Base-by-base conservation (phyloP, 1,139 yeast species). In the Blastobotrys serpentis region DNA sequence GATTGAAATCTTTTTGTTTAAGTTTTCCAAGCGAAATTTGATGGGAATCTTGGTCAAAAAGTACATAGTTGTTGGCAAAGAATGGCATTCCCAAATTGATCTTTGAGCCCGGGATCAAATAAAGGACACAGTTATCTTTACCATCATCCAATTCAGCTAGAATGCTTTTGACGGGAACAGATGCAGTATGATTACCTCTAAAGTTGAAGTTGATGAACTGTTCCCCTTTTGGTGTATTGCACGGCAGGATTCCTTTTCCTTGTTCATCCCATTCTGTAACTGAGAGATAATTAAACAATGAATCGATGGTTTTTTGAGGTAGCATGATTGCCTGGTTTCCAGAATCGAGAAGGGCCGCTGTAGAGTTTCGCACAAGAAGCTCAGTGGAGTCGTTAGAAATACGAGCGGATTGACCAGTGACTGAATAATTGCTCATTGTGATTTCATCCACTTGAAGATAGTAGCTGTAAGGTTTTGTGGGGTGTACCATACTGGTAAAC, bases 1-100 rank as follows among this genome's bases (percentile, higher is more conserved):
- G 50, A 11, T 52, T 42, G 10, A 56, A 44, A 11, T 47, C 55
- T 26, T 50, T 48, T 13, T 49, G 51, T 40, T 44, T 50, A 10
- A 79, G 84, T 55, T 76, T 83, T 2, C 88, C 94, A 47, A 86
- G 51, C 1, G 81, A 78, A 23, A 86, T 71, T 57, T 80, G 78
- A 46, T 69, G 53, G 1, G 52, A 73, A 5, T 78, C 83, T 52
- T 78, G 69, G 60, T 81, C 82, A 51, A 72, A 81, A 18, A 79
- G 83, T 44, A 77, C 70, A 56, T 81, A 81, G 13, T 77, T 78
- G 53, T 68, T 69, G 50, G 81, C 68, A 53, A 81, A 68, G 54
- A 81, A 72, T 42, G 77, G 74, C 60, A 79, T 84, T 6, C 86
- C 86, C 32, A 78, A 57, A 1, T 66, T 25, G 22, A 17, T 25